Percentiles rank a stretch among this genome's conserved stretches.
phyloP scores from a whole-genome alignment of 106 monocot species.

The Dioscorea dumetorum region DNA sequence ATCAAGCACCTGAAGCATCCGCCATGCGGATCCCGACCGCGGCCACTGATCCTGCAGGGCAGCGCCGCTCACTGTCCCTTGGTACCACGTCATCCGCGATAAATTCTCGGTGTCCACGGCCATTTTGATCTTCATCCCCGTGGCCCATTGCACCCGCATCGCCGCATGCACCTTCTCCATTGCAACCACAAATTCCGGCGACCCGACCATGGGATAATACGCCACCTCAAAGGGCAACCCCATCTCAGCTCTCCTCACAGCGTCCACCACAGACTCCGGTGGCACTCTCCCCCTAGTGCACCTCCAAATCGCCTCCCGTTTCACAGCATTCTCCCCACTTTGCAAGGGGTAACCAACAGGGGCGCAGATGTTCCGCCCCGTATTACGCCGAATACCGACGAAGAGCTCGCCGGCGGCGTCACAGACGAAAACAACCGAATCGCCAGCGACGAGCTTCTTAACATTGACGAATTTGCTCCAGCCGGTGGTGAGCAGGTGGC shows the following conservation, averaged over 20 bases:
- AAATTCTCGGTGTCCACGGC: conserved; percentile 34
- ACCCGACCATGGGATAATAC: conserved; percentile 38
- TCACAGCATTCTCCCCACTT: not conserved
- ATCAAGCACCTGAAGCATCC: conserved; percentile 39
- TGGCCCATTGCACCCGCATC: conserved; percentile 20
- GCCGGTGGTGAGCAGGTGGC: conserved; percentile 70
- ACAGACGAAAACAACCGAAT: conserved; percentile 50
- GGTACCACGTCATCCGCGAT: conserved; percentile 24
- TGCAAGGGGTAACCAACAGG: not conserved
- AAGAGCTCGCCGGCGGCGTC: conserved; percentile 18
- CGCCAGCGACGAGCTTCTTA: conserved; percentile 62
- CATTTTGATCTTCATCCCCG: conserved; percentile 58
- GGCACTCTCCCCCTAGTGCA: conserved; percentile 22
- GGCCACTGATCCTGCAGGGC: not conserved
- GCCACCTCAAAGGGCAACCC: conserved; percentile 37
- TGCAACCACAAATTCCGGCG: conserved; percentile 50
- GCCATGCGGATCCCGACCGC: conserved; percentile 35
- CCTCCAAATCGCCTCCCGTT: conserved; percentile 19
- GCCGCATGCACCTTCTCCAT: conserved; percentile 37
- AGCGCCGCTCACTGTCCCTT: conserved; percentile 34
- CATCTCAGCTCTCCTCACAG: conserved; percentile 24
- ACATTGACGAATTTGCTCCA: conserved; percentile 65
- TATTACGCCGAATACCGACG: conserved; percentile 36
- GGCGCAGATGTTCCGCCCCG: not conserved
- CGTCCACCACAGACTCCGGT: conserved; percentile 37